phyloP scores from a whole-genome alignment of 768 basidiomycete species.

The Pulveroboletus frians region DNA sequence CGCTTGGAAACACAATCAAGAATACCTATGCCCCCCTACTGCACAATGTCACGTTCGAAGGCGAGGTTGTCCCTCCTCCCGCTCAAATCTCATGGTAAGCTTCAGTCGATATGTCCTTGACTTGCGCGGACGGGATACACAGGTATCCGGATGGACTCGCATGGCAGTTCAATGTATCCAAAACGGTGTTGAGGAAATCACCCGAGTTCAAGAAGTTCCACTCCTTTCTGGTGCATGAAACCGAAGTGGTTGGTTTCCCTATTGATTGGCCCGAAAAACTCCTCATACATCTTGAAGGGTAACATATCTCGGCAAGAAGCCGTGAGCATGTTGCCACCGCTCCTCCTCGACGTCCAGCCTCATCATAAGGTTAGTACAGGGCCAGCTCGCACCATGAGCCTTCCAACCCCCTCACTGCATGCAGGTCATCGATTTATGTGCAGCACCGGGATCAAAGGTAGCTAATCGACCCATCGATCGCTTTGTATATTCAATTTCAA shows the following conservation, averaged over 20 bases:
- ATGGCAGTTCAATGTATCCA: conserved; percentile 94
- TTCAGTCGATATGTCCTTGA: background rate
- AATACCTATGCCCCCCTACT: conserved; percentile 74
- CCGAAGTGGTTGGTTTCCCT: conserved; percentile 75
- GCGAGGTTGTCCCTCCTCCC: conserved; percentile 69
- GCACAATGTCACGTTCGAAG: conserved; percentile 70
- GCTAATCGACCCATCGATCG: background rate
- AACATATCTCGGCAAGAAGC: conserved; percentile 96
- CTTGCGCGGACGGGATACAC: background rate
- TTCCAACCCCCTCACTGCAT: background rate
- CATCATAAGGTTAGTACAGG: conserved; percentile 65
- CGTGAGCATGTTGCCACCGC: conserved; percentile 98
- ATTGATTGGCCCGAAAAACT: background rate
- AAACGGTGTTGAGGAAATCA: conserved; percentile 79
- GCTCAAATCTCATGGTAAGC: conserved; percentile 78
- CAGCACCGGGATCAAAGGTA: conserved; percentile 96
- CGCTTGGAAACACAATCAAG: conserved; percentile 75
- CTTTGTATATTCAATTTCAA: background rate
- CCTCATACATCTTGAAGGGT: conserved; percentile 48
- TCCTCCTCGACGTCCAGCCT: conserved; percentile 90
- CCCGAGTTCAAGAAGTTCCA: conserved; percentile 94
- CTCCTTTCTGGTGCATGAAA: conserved; percentile 94
- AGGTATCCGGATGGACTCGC: conserved; percentile 96
- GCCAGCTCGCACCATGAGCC: background rate
- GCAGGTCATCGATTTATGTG: conserved; percentile 94